Evolutionary conservation across 176 grass and related monocot species (phyloP).

Genomic region (Echinochloa phyllopogon): DNA sequence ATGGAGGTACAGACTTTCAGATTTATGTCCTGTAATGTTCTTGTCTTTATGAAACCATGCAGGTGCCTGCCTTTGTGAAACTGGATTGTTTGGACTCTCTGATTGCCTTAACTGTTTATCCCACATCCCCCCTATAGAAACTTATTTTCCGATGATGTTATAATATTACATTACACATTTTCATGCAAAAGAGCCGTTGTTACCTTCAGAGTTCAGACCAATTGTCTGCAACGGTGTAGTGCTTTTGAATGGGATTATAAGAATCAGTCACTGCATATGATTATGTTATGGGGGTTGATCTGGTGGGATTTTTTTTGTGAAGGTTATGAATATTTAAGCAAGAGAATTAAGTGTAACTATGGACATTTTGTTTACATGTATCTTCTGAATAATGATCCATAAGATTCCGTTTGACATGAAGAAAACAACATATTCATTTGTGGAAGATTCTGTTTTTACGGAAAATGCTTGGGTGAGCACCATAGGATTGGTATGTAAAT

Average conservation of each 20-base stretch:
- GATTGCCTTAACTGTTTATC: conserved; percentile 13
- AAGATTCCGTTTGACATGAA: neutral
- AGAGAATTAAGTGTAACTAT: neutral
- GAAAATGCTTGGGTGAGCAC: neutral
- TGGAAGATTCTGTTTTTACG: neutral
- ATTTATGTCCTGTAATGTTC: conserved; percentile 3
- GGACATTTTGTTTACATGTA: neutral
- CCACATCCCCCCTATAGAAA: neutral
- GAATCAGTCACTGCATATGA: neutral
- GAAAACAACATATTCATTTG: neutral
- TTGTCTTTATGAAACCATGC: neutral
- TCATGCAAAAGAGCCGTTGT: neutral
- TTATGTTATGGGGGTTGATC: neutral
- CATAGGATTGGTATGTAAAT: neutral
- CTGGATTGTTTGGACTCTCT: conserved; percentile 3
- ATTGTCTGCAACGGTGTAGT: conserved; percentile 4
- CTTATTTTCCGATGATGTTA: conserved; percentile 24
- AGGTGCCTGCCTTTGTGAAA: neutral
- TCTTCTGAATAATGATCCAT: neutral
- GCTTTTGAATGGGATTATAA: neutral
- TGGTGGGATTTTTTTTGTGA: neutral
- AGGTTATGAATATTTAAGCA: neutral
- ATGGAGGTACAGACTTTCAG: conserved; percentile 62
- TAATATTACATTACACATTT: conserved; percentile 11
- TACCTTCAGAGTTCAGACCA: conserved; percentile 27